Percentiles rank a stretch among this genome's conserved stretches.
phyloP scores from a whole-genome alignment of 345 rosid genomes.

The Eucalyptus guilfoylei region DNA sequence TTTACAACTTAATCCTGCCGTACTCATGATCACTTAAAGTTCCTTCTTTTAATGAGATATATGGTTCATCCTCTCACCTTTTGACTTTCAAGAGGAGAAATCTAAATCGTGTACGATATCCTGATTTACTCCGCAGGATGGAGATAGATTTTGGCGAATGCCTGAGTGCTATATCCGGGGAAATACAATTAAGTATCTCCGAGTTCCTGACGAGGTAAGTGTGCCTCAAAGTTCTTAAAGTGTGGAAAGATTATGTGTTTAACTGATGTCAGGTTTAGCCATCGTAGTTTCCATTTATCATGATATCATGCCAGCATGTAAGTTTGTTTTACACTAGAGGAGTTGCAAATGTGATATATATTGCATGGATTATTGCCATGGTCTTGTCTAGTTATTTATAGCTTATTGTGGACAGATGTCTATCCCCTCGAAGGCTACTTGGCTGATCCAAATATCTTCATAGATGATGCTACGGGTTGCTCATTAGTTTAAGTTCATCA shows the following conservation, averaged over 20 bases:
- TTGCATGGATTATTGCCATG: neutral
- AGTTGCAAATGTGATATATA: neutral
- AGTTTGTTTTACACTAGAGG: neutral
- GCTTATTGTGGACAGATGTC: neutral
- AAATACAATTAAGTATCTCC: constrained; percentile 93
- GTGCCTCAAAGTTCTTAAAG: neutral
- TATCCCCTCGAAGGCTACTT: neutral
- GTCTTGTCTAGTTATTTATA: neutral
- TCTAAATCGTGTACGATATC: neutral
- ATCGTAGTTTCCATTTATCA: neutral
- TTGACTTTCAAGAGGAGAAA: neutral
- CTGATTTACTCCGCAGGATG: constrained; percentile 47
- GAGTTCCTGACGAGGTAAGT: constrained; percentile 97
- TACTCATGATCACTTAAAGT: neutral
- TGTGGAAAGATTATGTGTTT: neutral
- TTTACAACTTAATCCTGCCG: neutral
- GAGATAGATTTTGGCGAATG: constrained; percentile 99
- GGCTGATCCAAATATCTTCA: neutral
- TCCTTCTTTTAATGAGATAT: neutral
- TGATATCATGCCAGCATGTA: neutral
- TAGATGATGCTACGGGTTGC: neutral
- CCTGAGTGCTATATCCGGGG: constrained; percentile 99
- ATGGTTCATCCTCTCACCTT: neutral
- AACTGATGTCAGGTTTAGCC: neutral
- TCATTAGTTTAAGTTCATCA: neutral